Base-by-base conservation (phyloP, 2,329 filamentous ascomycete genomes). In the Trichoderma sp. region DNA sequence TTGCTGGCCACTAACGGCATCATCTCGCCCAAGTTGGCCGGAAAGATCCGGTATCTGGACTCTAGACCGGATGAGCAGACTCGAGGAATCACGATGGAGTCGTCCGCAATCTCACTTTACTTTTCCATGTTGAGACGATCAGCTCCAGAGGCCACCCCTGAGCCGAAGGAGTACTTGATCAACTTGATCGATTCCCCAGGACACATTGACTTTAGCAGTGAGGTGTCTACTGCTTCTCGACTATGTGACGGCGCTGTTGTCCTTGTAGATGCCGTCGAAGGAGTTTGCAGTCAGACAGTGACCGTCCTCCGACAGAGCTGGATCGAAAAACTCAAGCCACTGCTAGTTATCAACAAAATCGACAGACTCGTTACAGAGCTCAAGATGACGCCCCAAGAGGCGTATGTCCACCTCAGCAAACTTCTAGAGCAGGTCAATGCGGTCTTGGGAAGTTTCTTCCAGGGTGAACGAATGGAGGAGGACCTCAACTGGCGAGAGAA, bases 11-110 rank as follows among this genome's bases (percentile, higher is more conserved):
- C 97, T 78, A 99, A 99, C 90, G 97, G 97, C 86, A 98, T 99
- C 86, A 99, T 99, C 82, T 98, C 97, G 35, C 94, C 96, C 74
- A 98, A 98, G 83, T 89, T 98, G 81, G 97, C 97, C 75, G 97
- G 97, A 84, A 98, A 98, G 88, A 97, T 99, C 85, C 93, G 97
- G 79, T 99, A 98, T 82, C 91, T 99, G 76, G 97, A 99, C 86
- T 98, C 97, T 27, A 90, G 97, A 60, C 96, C 96, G 1, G 97
- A 99, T 85, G 97, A 99, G 84, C 97, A 99, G 85, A 90, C 94
- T 18, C 93, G 97, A 78, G 97, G 97, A 75, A 99, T 99, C 82
- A 99, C 97, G n/a, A 99, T 99, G 97, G 97, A 99, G 84, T 98
- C 97, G 0, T 98, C 96, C 6, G 97, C 97, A 77, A 99, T 99